Conservation (phyloP, 2,329 filamentous ascomycete species). For the Cordyceps militaris region DNA sequence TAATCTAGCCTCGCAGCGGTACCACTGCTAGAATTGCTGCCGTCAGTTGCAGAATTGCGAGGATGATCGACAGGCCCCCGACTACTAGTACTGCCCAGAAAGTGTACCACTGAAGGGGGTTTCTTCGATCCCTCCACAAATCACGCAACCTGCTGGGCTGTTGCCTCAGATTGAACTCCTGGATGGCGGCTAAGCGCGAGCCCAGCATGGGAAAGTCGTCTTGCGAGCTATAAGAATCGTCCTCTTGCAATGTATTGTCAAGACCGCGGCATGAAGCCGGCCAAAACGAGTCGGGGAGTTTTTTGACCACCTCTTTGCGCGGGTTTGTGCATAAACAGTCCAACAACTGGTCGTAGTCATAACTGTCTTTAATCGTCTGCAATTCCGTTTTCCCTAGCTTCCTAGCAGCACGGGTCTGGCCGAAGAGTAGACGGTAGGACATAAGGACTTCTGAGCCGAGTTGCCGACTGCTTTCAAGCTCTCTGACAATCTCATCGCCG, state of each 20-base stretch:
- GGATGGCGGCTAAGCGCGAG: neutral
- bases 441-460: slow-evolving; percentile 1
- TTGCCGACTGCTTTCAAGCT: no score
- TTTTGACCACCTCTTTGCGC: no score
- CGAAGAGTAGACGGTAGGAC: slow-evolving; percentile 10
- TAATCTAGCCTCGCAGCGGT: no score
- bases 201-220: slow-evolving; percentile 1
- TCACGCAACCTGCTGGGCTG: slow-evolving; percentile 3
- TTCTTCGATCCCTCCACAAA: slow-evolving; percentile 9
- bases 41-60: neutral
- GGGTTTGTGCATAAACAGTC: no score
- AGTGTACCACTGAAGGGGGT: slow-evolving; percentile 13
- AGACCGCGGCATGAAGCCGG: neutral
- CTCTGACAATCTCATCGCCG: no score
- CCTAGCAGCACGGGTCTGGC: neutral
- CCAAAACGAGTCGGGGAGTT: neutral
- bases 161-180: neutral
- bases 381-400: neutral
- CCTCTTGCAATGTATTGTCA: neutral
- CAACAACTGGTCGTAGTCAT: no score
- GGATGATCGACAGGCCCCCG: neutral
- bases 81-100: slow-evolving; percentile 12
- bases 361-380: no score
- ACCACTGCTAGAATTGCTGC: neutral
- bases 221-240: neutral